Conservation (phyloP, 139 green algal genomes). For the Haematococcus lacustris region DNA sequence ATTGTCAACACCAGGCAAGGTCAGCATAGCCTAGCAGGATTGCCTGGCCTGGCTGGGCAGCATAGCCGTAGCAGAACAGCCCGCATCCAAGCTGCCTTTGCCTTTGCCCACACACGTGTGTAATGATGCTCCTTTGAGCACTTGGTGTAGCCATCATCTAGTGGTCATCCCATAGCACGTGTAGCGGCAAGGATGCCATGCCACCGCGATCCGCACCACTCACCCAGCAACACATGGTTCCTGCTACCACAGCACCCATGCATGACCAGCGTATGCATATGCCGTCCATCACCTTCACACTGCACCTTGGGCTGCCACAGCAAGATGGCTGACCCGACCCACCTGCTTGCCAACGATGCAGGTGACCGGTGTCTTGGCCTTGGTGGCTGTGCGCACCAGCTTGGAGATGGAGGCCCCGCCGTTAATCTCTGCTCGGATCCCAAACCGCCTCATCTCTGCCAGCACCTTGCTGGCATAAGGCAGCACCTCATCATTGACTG, state of each 20-base stretch:
- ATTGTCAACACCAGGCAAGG: not conserved
- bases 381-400: constrained; percentile 69
- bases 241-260: not conserved
- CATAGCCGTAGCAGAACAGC: not conserved
- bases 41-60: not conserved
- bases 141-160: not conserved
- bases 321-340: not conserved
- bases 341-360: constrained; percentile 65
- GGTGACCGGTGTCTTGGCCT: constrained; percentile 78
- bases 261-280: not conserved
- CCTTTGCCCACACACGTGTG: not conserved
- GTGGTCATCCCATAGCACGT: not conserved
- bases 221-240: not conserved
- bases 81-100: not conserved
- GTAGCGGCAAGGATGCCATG: not conserved
- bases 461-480: constrained; percentile 63
- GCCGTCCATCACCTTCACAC: not conserved
- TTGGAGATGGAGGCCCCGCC: constrained; percentile 37
- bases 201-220: not conserved
- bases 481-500: constrained; percentile 63
- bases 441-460: constrained; percentile 40
- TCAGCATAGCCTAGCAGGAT: not conserved
- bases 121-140: not conserved
- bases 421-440: constrained; percentile 57
- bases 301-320: not conserved